Evolutionary conservation across 768 basidiomycete genomes (phyloP).

Genomic region (Russula sp.): DNA sequence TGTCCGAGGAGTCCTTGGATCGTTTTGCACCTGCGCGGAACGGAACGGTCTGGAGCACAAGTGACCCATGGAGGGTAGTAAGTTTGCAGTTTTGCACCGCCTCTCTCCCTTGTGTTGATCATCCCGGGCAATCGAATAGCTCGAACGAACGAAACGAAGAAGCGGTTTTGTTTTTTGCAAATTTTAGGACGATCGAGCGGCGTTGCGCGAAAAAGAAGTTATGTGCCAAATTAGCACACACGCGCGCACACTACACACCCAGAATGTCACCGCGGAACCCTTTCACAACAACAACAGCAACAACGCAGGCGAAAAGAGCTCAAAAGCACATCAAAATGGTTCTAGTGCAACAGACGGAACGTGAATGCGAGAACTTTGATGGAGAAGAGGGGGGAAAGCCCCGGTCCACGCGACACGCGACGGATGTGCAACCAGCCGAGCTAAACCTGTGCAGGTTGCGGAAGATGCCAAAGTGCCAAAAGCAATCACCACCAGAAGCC

Average conservation of each 20-base stretch:
- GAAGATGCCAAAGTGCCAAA: neutral
- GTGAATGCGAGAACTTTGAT: neutral
- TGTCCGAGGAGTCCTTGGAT: neutral
- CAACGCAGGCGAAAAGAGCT: constrained; percentile 13
- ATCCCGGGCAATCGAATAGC: neutral
- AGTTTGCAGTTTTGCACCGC: neutral
- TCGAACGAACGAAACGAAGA: neutral
- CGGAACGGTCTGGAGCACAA: neutral
- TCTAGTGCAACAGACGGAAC: neutral
- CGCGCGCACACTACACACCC: neutral
- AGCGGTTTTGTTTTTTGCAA: neutral
- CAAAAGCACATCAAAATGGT: neutral
- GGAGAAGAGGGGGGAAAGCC: neutral
- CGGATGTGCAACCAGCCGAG: neutral
- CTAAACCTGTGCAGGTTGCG: neutral
- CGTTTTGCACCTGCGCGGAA: neutral
- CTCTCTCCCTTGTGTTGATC: neutral
- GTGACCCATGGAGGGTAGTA: neutral
- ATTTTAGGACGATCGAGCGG: neutral
- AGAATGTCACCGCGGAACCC: neutral
- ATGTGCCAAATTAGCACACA: neutral
- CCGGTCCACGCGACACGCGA: neutral
- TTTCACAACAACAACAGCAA: constrained; percentile 10
- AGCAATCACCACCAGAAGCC: no score
- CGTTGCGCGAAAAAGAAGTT: neutral